A percentile compares a stretch with the other conserved stretches of the same genome.
Evolutionary conservation across 225 moss, liverwort and hornwort species (phyloP).

Genomic region (Sphagnum tenellum): DNA sequence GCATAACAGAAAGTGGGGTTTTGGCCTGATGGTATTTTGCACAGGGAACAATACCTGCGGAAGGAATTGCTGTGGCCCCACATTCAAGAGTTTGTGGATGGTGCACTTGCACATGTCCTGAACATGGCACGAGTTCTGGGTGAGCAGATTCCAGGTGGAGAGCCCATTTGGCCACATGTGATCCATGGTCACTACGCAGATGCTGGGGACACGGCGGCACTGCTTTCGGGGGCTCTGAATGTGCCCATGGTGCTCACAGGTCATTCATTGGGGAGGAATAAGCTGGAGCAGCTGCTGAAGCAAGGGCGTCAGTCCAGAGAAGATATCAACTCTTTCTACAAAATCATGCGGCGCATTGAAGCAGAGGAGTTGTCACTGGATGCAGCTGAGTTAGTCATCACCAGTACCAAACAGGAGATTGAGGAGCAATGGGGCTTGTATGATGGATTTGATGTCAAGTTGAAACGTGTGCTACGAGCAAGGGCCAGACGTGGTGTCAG

Average conservation of each 20-base stretch:
- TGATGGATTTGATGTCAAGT: constrained; percentile 64
- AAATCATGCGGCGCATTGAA: constrained; percentile 70
- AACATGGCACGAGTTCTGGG: constrained; percentile 75
- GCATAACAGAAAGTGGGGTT: background rate
- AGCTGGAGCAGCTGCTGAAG: constrained; percentile 75
- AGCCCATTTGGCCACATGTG: constrained; percentile 53
- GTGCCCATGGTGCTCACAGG: constrained; percentile 78
- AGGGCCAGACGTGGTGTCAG: constrained; percentile 51
- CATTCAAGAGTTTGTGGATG: constrained; percentile 69
- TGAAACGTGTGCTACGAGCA: constrained; percentile 55
- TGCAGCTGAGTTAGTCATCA: constrained; percentile 69
- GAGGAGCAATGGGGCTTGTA: constrained; percentile 82
- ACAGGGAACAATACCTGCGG: constrained; percentile 60
- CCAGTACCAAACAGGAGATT: constrained; percentile 77
- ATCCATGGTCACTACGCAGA: constrained; percentile 79
- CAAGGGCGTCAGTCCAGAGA: constrained; percentile 59
- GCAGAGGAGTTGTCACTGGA: constrained; percentile 73
- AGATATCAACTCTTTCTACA: constrained; percentile 59
- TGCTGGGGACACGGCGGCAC: constrained; percentile 65
- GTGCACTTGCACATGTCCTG: constrained; percentile 53
- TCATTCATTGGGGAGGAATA: constrained; percentile 71
- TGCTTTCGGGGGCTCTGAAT: constrained; percentile 65
- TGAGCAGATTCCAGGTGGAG: constrained; percentile 55
- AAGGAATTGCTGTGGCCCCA: constrained; percentile 77
- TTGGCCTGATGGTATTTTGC: background rate